Evolutionary conservation across 768 basidiomycete genomes (phyloP).

Genomic region (Termitomyces sp.): DNA sequence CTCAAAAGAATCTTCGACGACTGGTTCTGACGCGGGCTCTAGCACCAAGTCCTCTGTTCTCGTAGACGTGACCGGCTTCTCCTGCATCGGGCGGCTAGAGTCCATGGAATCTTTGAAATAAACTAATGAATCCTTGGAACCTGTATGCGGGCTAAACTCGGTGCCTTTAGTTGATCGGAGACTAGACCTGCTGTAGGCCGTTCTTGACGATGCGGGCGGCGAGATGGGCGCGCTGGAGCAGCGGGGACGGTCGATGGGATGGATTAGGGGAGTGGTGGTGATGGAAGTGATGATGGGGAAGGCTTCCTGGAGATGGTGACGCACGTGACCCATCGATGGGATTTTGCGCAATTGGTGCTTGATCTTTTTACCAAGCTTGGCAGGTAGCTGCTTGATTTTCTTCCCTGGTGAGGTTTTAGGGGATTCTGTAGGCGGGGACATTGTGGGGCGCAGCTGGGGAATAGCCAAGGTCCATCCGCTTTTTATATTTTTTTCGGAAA

Average conservation of each 20-base stretch:
- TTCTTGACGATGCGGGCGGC: constrained; percentile 12
- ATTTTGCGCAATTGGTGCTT: constrained; percentile 15
- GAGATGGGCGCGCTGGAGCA: constrained; percentile 14
- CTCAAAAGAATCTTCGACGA: constrained; percentile 4
- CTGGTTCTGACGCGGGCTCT: background rate
- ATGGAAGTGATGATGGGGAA: constrained; percentile 23
- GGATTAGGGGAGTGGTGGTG: constrained; percentile 36
- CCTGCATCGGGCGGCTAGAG: background rate
- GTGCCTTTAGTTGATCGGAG: constrained; percentile 6
- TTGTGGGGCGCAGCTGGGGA: constrained; percentile 2
- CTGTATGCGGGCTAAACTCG: constrained; percentile 1
- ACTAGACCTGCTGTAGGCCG: constrained; percentile 15
- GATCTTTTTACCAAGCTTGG: constrained; percentile 21
- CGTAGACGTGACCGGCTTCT: background rate
- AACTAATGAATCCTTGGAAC: constrained; percentile 9
- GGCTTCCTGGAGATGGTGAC: constrained; percentile 20
- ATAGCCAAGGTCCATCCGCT: background rate
- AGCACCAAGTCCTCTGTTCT: background rate
- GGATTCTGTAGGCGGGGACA: constrained; percentile 7
- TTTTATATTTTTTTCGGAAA: constrained; percentile 13
- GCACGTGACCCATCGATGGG: constrained; percentile 13
- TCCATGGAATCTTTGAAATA: constrained; percentile 3
- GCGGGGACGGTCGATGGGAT: constrained; percentile 26
- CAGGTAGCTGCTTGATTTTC: constrained; percentile 19
- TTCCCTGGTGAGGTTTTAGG: constrained; percentile 15